phyloP scores from a whole-genome alignment of 768 basidiomycete genomes.

The Auricularia sp. region DNA sequence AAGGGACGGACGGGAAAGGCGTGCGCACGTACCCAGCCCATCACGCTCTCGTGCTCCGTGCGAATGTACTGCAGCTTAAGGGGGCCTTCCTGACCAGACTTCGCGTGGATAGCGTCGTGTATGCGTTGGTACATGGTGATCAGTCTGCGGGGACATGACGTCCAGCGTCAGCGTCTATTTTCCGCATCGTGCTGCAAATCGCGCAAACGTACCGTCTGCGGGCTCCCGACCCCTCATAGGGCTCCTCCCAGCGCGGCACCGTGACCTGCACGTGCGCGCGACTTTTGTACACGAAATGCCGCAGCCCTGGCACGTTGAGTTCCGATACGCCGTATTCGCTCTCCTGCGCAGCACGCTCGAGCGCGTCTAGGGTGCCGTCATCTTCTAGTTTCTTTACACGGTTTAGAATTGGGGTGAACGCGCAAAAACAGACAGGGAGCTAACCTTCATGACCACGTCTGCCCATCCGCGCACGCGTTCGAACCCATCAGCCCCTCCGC shows the following conservation, averaged over 20 bases:
- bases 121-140: slow-evolving; percentile 80
- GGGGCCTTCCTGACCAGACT: slow-evolving; percentile 69
- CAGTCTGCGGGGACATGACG: slow-evolving; percentile 38
- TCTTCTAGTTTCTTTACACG: slow-evolving; percentile 47
- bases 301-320: slow-evolving; percentile 78
- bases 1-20: background rate
- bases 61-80: slow-evolving; percentile 82
- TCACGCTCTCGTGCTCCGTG: slow-evolving; percentile 76
- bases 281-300: slow-evolving; percentile 94
- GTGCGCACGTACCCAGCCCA: slow-evolving; percentile 79
- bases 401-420: background rate
- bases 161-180: background rate
- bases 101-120: slow-evolving; percentile 84
- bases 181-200: background rate
- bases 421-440: slow-evolving; percentile 1
- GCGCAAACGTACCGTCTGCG: slow-evolving; percentile 41
- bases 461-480: slow-evolving; percentile 76
- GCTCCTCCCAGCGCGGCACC: slow-evolving; percentile 74
- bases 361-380: slow-evolving; percentile 38
- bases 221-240: slow-evolving; percentile 57
- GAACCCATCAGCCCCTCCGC: slow-evolving; percentile 58
- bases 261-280: slow-evolving; percentile 85
- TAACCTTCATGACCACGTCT: slow-evolving; percentile 50
- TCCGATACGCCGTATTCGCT: slow-evolving; percentile 64
- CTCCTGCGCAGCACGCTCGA: slow-evolving; percentile 34